phyloP scores from a whole-genome alignment of 2,329 filamentous ascomycete genomes.

The Stromatinia cepivora region DNA sequence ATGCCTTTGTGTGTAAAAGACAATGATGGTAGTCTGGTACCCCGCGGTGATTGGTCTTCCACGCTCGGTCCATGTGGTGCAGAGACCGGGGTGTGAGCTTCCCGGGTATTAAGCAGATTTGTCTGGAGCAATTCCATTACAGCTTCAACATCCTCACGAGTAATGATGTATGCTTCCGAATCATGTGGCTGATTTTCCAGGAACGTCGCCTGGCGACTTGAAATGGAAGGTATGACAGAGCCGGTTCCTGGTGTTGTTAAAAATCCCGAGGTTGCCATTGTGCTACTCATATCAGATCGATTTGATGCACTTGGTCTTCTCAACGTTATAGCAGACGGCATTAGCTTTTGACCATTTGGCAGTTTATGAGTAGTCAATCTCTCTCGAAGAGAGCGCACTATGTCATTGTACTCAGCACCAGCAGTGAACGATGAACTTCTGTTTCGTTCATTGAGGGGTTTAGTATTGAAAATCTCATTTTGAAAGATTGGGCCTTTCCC shows the following conservation, averaged over 20 bases:
- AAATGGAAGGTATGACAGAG: neutral
- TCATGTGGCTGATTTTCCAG: slow-evolving; percentile 9
- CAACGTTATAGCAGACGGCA: slow-evolving; percentile 34
- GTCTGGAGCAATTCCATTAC: slow-evolving; percentile 29
- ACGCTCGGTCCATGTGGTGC: neutral
- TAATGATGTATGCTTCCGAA: slow-evolving; percentile 32
- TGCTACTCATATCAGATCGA: neutral
- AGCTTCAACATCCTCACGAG: slow-evolving; percentile 33
- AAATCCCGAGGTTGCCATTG: neutral
- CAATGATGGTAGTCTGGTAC: slow-evolving; percentile 14
- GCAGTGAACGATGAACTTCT: slow-evolving; percentile 28
- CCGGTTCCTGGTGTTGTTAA: neutral
- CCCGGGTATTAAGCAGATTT: neutral
- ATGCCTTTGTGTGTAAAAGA: slow-evolving; percentile 23
- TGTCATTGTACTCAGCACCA: slow-evolving; percentile 27
- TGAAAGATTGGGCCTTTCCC: neutral
- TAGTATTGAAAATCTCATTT: slow-evolving; percentile 13
- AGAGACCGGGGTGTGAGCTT: neutral
- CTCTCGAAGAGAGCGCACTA: slow-evolving; percentile 32
- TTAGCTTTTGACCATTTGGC: slow-evolving; percentile 11
- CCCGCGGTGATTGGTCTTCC: neutral
- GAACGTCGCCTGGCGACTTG: neutral
- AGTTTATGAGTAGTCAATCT: slow-evolving; percentile 31
- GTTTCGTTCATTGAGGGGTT: slow-evolving; percentile 17
- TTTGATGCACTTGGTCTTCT: slow-evolving; percentile 30